A percentile compares a stretch with the other conserved stretches of the same genome.
phyloP scores from a whole-genome alignment of 768 basidiomycete genomes.

The Tulasnella sp. region DNA sequence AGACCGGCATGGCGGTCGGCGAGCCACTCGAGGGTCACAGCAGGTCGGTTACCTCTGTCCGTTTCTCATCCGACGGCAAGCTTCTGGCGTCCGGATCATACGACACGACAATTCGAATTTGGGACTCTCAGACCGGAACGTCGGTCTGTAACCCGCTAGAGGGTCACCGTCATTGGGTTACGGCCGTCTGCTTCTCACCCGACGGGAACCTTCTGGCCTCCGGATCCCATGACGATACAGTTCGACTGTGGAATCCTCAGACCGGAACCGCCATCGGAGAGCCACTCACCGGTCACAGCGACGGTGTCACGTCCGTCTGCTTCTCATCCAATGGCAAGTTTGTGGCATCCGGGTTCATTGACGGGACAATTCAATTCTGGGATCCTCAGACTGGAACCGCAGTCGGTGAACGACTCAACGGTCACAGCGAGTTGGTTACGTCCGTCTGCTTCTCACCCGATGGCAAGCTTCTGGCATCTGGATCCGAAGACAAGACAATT shows the following conservation, averaged over 20 bases:
- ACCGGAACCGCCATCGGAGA: neutral
- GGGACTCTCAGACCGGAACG: too few relatives aligned
- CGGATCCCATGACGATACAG: too few relatives aligned
- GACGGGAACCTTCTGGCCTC: too few relatives aligned
- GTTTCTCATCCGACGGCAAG: too few relatives aligned
- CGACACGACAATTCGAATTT: too few relatives aligned
- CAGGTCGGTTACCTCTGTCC: too few relatives aligned
- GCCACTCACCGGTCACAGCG: neutral
- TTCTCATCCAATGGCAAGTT: neutral
- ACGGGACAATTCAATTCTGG: neutral
- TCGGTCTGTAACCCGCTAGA: too few relatives aligned
- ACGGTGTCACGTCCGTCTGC: neutral
- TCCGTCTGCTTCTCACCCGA: conserved; percentile 12
- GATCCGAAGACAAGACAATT: neutral
- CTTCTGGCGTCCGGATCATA: too few relatives aligned
- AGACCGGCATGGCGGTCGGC: too few relatives aligned
- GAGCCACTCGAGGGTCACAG: too few relatives aligned
- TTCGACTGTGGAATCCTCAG: neutral
- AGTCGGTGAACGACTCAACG: neutral
- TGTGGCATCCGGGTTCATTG: neutral
- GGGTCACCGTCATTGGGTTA: too few relatives aligned
- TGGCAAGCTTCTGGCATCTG: neutral
- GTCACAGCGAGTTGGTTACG: neutral
- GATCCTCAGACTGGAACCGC: neutral
- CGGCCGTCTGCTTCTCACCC: too few relatives aligned